Evolutionary conservation across 306 rosid species (phyloP), one percentile per base, ranked within the genome.

Genomic region (Glycine tomentella): DNA sequence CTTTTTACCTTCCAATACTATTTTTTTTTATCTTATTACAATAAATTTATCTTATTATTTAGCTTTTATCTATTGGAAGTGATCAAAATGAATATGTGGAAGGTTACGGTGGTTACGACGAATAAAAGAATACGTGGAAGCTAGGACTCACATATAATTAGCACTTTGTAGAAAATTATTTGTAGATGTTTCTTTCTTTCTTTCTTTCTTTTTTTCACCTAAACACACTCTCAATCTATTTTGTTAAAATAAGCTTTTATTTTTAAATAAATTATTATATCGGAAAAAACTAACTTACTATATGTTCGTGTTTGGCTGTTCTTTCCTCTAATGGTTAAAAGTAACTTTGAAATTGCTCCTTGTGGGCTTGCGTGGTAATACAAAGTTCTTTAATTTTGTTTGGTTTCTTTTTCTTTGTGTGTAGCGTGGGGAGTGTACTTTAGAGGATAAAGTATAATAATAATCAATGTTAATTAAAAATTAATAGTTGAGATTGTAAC

Each of bases 311-410:
- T 55, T n/a, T 1, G 61, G 8, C 25, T 55, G 25, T n/a, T 55
- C 61, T 55, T 55, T 55, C 31, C 61, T 55, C 61, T 55, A 53
- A 55, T n/a, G 61, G 25, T 55, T 55, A 31, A 15, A 55, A 55
- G 61, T n/a, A 15, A 15, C n/a, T 6, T 55, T 7, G 4, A 55
- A 55, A 55, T 55, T 55, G 61, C 61, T 55, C 25, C 4, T 55
- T 55, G 61, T n/a, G 31, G 61, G n/a, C 9, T 55, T 55, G 10
- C 8, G 58, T 52, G 58, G 17, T 52, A 14, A 52, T 52, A 13
- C 58, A 14, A 13, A 13, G 16, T 49, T 49, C 53, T 25, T 25
- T 25, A 25, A 25, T 49, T 10, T 10, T 11, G 51, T 49, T 10
- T 49, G 6, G 3, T 51, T 51, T 51, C 2, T 51, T 10, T 51